Evolutionary conservation across 805 yeast genomes (phyloP).

Genomic region (Jamesozyma spencerorum): DNA sequence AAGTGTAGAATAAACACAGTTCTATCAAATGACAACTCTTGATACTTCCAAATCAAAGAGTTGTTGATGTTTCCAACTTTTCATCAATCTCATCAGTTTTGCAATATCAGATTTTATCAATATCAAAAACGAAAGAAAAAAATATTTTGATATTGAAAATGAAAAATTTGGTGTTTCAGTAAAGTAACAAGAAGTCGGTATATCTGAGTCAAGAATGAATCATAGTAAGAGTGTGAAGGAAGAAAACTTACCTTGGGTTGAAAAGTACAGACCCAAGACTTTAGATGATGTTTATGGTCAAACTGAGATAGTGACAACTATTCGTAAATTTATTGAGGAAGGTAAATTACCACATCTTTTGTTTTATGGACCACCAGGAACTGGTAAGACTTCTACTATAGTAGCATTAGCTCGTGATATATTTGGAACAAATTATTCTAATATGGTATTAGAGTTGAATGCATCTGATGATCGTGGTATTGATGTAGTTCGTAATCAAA

Average conservation of each 20-base stretch:
- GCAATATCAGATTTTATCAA: too few relatives aligned
- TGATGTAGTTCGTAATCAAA: constrained; percentile 94
- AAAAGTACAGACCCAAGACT: constrained; percentile 81
- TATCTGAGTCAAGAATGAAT: too few relatives aligned
- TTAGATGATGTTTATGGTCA: constrained; percentile 90
- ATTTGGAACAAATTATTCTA: constrained; percentile 70
- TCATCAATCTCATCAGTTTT: too few relatives aligned
- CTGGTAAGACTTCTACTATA: constrained; percentile 86
- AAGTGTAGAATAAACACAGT: too few relatives aligned
- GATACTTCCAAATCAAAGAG: too few relatives aligned
- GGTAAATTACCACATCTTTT: constrained; percentile 83
- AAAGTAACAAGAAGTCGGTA: too few relatives aligned
- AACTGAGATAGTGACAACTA: constrained; percentile 73
- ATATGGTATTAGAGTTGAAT: constrained; percentile 89
- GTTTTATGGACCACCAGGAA: constrained; percentile 94
- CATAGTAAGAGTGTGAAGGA: neutral
- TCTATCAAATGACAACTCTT: too few relatives aligned
- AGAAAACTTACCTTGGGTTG: constrained; percentile 73
- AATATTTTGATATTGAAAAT: too few relatives aligned
- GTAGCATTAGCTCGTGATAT: constrained; percentile 80
- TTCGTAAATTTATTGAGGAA: constrained; percentile 72
- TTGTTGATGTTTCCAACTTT: too few relatives aligned
- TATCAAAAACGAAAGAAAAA: too few relatives aligned
- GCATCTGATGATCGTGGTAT: constrained; percentile 98
- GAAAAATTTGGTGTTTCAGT: too few relatives aligned